phyloP scores from a whole-genome alignment of 148 eudicot species.

The Rhododendron henanense region DNA sequence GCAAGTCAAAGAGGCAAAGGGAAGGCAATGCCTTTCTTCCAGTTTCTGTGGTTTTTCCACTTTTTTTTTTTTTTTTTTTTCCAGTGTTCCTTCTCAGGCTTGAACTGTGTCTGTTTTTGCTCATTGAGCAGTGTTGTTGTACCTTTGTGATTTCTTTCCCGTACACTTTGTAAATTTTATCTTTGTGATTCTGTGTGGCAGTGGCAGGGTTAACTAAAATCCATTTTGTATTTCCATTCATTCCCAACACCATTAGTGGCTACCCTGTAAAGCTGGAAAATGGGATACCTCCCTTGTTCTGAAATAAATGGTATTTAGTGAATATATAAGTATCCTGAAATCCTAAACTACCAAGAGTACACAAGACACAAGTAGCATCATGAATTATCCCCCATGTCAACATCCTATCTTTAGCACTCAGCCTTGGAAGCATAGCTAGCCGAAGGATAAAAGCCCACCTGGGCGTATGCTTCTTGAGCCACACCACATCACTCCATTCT shows the following conservation, averaged over 20 bases:
- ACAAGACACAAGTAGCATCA: too few relatives aligned
- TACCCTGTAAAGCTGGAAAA: not conserved
- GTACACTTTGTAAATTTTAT: too few relatives aligned
- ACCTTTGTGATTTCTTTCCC: not conserved
- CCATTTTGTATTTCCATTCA: not conserved
- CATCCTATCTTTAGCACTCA: too few relatives aligned
- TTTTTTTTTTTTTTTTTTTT: not conserved
- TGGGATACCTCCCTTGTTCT: not conserved
- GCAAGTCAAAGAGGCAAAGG: constrained; percentile 94
- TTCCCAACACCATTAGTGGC: not conserved
- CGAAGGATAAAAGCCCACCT: too few relatives aligned
- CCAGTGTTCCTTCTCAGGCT: not conserved
- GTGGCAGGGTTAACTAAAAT: not conserved
- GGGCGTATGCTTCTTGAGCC: too few relatives aligned
- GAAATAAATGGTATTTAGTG: not conserved
- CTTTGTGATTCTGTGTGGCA: not conserved
- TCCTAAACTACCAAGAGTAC: not conserved
- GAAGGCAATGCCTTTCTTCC: constrained; percentile 93
- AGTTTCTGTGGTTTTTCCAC: not conserved
- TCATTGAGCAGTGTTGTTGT: not conserved
- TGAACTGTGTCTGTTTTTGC: not conserved
- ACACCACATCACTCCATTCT: too few relatives aligned
- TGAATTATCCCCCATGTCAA: too few relatives aligned
- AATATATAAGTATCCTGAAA: not conserved
- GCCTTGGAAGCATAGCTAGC: too few relatives aligned